phyloP scores from a whole-genome alignment of 2,329 filamentous ascomycete species.

The Venturiaceae sp. region DNA sequence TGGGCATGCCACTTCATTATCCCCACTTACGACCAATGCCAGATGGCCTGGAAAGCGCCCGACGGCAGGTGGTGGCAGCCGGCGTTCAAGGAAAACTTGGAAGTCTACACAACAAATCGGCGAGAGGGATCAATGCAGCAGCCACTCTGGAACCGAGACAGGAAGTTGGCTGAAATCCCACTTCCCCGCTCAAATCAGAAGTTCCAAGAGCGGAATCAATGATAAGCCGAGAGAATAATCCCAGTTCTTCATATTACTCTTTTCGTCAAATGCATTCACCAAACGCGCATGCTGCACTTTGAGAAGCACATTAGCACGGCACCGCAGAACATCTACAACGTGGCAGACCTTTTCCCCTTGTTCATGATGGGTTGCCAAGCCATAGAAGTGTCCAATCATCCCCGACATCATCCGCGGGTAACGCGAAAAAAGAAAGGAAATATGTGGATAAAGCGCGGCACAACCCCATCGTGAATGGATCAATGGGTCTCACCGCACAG shows the following conservation, averaged over 20 bases:
- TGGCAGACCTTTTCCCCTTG: too few species aligned
- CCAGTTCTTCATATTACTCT: too few species aligned
- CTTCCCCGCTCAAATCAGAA: neutral
- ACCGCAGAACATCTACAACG: too few species aligned
- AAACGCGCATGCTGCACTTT: too few species aligned
- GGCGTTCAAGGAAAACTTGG: neutral
- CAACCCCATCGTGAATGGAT: neutral
- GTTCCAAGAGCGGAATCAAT: too few species aligned
- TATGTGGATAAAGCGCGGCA: neutral
- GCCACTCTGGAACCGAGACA: neutral
- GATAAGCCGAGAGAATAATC: too few species aligned
- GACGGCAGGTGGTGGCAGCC: neutral
- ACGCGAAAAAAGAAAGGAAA: neutral
- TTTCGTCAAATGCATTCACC: too few species aligned
- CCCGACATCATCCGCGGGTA: neutral
- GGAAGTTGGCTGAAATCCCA: neutral
- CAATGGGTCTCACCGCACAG: neutral
- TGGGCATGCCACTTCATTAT: neutral
- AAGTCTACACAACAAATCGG: neutral
- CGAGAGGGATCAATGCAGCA: neutral
- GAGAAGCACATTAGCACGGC: too few species aligned
- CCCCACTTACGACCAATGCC: neutral
- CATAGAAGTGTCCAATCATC: too few species aligned
- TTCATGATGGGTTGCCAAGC: too few species aligned
- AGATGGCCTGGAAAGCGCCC: neutral